Conservation (phyloP, 2,329 filamentous ascomycete genomes). For the Elsinoe necatrix region DNA sequence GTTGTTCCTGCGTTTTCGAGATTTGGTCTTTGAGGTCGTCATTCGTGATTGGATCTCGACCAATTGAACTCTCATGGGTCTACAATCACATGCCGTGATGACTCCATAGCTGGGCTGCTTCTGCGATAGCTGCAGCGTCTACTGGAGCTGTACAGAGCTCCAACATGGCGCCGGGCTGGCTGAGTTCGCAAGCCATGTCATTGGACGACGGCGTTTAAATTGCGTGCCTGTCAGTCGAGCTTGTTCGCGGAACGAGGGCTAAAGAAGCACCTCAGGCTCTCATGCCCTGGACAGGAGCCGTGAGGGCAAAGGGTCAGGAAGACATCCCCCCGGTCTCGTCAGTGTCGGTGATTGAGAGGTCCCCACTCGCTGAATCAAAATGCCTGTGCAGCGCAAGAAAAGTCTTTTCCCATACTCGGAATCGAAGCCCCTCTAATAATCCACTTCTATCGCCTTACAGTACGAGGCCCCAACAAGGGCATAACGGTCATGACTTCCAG, state of each 20-base stretch:
- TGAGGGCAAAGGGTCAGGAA: neutral
- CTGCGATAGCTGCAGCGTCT: neutral
- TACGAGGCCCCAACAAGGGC: neutral
- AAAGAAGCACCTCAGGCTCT: neutral
- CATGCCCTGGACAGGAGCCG: neutral
- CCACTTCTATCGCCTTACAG: neutral
- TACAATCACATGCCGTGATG: too few relatives aligned
- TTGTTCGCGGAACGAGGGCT: neutral
- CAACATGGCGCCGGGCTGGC: neutral
- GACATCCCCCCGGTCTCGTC: neutral
- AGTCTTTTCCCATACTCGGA: neutral
- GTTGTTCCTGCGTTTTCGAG: neutral
- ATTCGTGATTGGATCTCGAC: neutral
- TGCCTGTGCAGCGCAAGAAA: constrained; percentile 5
- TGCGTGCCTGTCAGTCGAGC: neutral
- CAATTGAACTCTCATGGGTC: too few relatives aligned
- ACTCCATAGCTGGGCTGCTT: neutral
- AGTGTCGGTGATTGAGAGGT: constrained; percentile 7
- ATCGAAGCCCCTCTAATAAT: neutral
- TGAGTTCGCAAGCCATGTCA: neutral
- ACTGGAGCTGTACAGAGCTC: neutral
- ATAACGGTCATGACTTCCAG: neutral
- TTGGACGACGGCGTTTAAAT: neutral
- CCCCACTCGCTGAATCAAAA: constrained; percentile 7
- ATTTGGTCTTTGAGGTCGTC: neutral